Conservation (phyloP, 1,139 yeast genomes). For the Eremothecium cymbalariae region DNA sequence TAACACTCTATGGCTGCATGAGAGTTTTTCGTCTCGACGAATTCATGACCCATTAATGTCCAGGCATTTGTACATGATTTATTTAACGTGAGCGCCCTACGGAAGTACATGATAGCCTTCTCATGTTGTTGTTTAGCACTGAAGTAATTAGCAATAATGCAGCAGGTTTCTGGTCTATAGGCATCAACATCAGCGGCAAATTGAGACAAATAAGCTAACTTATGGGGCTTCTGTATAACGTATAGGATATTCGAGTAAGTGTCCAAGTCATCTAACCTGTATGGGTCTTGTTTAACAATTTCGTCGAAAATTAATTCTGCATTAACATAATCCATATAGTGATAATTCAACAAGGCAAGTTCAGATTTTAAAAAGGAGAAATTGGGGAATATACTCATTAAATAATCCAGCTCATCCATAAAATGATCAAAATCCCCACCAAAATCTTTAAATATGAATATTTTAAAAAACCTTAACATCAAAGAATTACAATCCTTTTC, state of each 20-base stretch:
- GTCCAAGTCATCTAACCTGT: conserved; percentile 83
- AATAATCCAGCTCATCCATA: conserved; percentile 40
- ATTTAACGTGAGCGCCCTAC: conserved; percentile 77
- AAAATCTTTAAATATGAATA: conserved; percentile 70
- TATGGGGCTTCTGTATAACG: conserved; percentile 84
- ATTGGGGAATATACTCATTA: conserved; percentile 52
- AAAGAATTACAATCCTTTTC: conserved; percentile 22
- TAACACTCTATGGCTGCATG: conserved; percentile 97
- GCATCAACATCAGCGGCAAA: conserved; percentile 75
- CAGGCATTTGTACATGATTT: conserved; percentile 84
- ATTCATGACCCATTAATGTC: conserved; percentile 99
- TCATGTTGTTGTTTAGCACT: conserved; percentile 91
- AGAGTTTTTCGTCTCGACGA: conserved; percentile 88
- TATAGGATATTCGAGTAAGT: conserved; percentile 87
- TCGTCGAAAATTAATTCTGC: conserved; percentile 77
- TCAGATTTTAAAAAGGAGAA: conserved; percentile 73
- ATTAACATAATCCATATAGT: conserved; percentile 67
- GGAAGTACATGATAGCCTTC: conserved; percentile 86
- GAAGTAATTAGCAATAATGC: conserved; percentile 88
- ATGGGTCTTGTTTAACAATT: conserved; percentile 69
- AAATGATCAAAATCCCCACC: conserved; percentile 56
- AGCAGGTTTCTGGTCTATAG: conserved; percentile 90
- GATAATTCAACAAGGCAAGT: conserved; percentile 72
- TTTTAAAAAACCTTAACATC: conserved; percentile 63
- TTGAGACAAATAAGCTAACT: conserved; percentile 81